Conservation (phyloP, 768 basidiomycete genomes). For the Xerocomellus intermedius region DNA sequence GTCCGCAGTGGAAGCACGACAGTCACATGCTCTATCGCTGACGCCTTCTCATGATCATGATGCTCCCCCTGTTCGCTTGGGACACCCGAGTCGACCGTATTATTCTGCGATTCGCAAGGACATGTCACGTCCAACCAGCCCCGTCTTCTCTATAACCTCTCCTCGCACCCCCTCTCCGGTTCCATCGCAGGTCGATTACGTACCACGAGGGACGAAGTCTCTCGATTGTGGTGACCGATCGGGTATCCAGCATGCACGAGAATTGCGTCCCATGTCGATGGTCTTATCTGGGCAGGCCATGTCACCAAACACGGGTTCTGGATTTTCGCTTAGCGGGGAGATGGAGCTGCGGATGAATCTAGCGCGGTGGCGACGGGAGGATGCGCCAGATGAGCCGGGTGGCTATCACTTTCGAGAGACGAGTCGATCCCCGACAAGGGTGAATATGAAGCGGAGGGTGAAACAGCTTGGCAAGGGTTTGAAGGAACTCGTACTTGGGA, state of each 20-base stretch:
- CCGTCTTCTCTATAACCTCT: conserved; percentile 25
- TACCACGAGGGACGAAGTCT: conserved; percentile 32
- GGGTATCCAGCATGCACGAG: conserved; percentile 13
- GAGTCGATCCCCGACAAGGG: conserved; percentile 17
- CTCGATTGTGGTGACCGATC: conserved; percentile 29
- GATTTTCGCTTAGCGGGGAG: conserved; percentile 60
- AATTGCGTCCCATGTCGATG: conserved; percentile 32
- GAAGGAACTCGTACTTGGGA: conserved; percentile 32
- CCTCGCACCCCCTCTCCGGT: conserved; percentile 29
- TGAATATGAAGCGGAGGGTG: conserved; percentile 26
- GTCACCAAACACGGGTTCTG: conserved; percentile 25
- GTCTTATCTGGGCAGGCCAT: conserved; percentile 20
- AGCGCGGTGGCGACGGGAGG: conserved; percentile 37
- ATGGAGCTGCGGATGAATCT: conserved; percentile 57
- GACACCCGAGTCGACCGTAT: conserved; percentile 53
- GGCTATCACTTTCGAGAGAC: conserved; percentile 32
- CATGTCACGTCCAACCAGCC: conserved; percentile 42
- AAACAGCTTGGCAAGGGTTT: conserved; percentile 31
- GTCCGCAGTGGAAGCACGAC: conserved; percentile 19
- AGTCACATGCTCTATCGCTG: conserved; percentile 20
- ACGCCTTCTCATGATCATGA: conserved; percentile 23
- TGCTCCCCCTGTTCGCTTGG: conserved; percentile 38
- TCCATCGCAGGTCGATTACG: conserved; percentile 22
- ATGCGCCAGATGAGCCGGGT: conserved; percentile 31
- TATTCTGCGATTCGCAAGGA: conserved; percentile 54